Evolutionary conservation across 257 asterid genomes (phyloP).

Genomic region (Nicotiana sylvestris): DNA sequence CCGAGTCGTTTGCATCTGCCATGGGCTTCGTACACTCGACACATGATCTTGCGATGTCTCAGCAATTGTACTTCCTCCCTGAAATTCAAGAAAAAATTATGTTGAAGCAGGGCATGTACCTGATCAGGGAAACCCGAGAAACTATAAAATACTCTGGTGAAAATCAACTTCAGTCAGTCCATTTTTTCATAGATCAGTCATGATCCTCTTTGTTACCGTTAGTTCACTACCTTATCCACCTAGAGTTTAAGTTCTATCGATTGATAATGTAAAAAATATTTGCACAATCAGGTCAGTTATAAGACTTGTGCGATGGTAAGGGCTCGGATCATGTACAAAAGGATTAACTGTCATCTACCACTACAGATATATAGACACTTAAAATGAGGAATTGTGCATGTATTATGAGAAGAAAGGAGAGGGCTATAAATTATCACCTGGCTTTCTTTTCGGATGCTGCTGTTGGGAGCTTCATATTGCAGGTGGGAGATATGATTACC

Average conservation of each 20-base stretch:
- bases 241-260: too few species aligned
- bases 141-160: not conserved
- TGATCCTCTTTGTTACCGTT: not conserved
- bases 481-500: slow-evolving; percentile 11
- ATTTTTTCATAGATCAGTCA: not conserved
- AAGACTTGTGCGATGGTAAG: too few species aligned
- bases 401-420: not conserved
- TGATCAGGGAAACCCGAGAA: not conserved
- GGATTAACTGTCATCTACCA: too few species aligned
- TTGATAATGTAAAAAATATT: too few species aligned
- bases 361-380: too few species aligned
- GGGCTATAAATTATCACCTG: slow-evolving; percentile 20
- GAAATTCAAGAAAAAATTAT: slow-evolving; percentile 10
- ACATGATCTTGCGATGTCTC: slow-evolving; percentile 35
- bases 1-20: slow-evolving; percentile 26
- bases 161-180: not conserved
- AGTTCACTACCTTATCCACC: not conserved
- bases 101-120: not conserved
- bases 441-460: not conserved
- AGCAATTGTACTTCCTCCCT: slow-evolving; percentile 71
- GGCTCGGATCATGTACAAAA: too few species aligned
- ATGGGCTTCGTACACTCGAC: slow-evolving; percentile 14
- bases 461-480: not conserved
- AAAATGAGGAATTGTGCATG: not conserved
- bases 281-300: too few species aligned